Base-by-base conservation (phyloP, 2,329 filamentous ascomycete genomes). In the Chalara sp. region DNA sequence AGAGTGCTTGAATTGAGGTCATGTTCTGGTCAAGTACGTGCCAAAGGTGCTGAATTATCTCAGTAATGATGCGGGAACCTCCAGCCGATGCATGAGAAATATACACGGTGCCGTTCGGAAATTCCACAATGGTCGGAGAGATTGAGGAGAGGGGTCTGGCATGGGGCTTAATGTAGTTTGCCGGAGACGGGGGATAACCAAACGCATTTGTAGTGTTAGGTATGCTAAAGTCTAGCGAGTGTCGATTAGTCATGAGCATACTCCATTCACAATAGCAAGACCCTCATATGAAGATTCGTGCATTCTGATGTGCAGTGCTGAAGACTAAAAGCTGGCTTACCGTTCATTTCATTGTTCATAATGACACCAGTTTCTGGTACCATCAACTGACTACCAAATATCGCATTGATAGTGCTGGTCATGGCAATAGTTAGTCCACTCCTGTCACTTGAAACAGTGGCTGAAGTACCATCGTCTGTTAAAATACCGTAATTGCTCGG, bases 291-390 rank as follows among this genome's bases (percentile, higher is more conserved):
- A 21, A 21, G 21, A 21, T 21, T 21, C 21, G 21, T 21, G 21
- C 21, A 21, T 21, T 21, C 21, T 21, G 11, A 21, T 13, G 8
- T 28, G 45, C 3, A 12, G 13, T 8, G 32, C 6, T 11, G 12
- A 45, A 30, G 29, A 10, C 13, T 45, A 6, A 6, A 45, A 31
- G 45, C 40, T 52, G 55, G 48, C 48, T n/a, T 75, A 79, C 72
- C 83, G 72, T 80, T 74, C 76, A 80, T 80, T 57, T 79, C 73
- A 66, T 83, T 75, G 67, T 80, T 80, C 80, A 86, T 82, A 48
- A 87, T 83, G 6, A 87, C 72, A n/a, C 84, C 83, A 0, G 83
- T 86, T 57, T 86, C 81, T 0, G 83, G 83, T 2, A 63, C 75
- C 60, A 86, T 76, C 49, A 87, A 58, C 32, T 75, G 70, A 50